A percentile compares a stretch with the other conserved stretches of the same genome.
These are phyloP conservation scores for Trichoderma semiorbis DNA, from an alignment of 2,329 filamentous ascomycete species.

Conservation along the genomic window DNA sequence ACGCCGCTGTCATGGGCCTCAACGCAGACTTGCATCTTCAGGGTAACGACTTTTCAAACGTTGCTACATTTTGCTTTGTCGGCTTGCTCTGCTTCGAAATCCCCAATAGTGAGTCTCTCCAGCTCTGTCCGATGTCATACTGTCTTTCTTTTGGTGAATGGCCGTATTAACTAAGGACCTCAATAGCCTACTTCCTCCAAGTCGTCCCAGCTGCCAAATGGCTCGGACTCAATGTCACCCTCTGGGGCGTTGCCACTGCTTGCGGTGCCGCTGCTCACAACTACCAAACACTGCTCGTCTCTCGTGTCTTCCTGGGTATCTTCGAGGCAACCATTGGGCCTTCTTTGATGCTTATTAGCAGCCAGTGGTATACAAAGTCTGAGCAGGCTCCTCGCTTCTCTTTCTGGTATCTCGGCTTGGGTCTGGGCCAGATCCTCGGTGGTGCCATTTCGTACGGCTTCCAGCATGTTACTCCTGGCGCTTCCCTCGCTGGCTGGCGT, in stretches of 20 bases:
- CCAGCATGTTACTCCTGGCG: slow-evolving; percentile 50
- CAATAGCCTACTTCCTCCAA: slow-evolving; percentile 54
- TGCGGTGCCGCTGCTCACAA: slow-evolving; percentile 51
- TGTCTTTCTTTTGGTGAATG: not conserved
- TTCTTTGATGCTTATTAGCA: slow-evolving; percentile 58
- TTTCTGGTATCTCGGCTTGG: slow-evolving; percentile 60
- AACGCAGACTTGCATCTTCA: slow-evolving; percentile 48
- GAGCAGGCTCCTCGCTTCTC: slow-evolving; percentile 58
- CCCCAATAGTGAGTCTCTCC: slow-evolving; percentile 48
- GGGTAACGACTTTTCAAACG: slow-evolving; percentile 60
- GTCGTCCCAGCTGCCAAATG: slow-evolving; percentile 59
- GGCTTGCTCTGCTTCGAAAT: slow-evolving; percentile 57
- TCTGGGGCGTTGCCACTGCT: slow-evolving; percentile 57
- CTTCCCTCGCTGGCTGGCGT: slow-evolving; percentile 61
- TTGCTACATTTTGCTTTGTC: slow-evolving; percentile 61
- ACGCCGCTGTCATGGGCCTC: slow-evolving; percentile 64
- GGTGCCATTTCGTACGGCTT: slow-evolving; percentile 62
- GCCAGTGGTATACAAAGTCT: slow-evolving; percentile 59
- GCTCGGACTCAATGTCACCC: slow-evolving; percentile 54
- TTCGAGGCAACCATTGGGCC: slow-evolving; percentile 60
- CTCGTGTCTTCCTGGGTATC: slow-evolving; percentile 56
- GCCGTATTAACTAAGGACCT: not conserved
- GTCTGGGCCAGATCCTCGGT: slow-evolving; percentile 59
- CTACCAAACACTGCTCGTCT: slow-evolving; percentile 52
- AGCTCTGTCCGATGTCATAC: not conserved